These are phyloP conservation scores for Letharia columbiana DNA, from an alignment of 495 filamentous ascomycete species.

Conservation along the genomic window DNA sequence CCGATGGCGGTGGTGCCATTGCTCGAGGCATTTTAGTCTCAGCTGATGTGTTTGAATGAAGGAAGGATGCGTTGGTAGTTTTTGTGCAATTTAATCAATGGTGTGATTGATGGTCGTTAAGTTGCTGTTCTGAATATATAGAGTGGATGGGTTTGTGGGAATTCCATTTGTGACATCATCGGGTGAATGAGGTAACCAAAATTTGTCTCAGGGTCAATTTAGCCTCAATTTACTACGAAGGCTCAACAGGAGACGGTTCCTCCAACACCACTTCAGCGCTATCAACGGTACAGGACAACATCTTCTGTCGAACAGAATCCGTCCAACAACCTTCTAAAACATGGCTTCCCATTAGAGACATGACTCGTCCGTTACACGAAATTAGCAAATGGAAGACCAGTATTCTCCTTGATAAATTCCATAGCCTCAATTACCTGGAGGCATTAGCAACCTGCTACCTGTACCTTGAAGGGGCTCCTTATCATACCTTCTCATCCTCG, in stretches of 20 bases:
- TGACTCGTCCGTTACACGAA: conserved; percentile 4
- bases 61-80: not conserved
- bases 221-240: not conserved
- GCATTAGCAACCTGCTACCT: conserved; percentile 1
- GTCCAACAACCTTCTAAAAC: not conserved
- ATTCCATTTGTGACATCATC: not conserved
- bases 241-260: not conserved
- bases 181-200: not conserved
- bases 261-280: not conserved
- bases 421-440: conserved; percentile 29
- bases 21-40: conserved; percentile 16
- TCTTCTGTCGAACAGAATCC: not conserved
- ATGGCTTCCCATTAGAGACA: not conserved
- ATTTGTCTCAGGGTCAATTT: not conserved
- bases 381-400: conserved; percentile 19
- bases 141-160: not conserved
- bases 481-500: conserved; percentile 40
- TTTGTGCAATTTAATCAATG: not conserved
- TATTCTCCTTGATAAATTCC: conserved; percentile 30
- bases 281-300: not conserved
- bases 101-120: not conserved
- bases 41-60: not conserved
- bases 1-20: conserved; percentile 21
- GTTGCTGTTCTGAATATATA: not conserved
- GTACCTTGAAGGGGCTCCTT: too few relatives aligned